These are phyloP conservation scores for Rhizopogon rudus DNA, from an alignment of 768 basidiomycete species.

Conservation along the genomic window DNA sequence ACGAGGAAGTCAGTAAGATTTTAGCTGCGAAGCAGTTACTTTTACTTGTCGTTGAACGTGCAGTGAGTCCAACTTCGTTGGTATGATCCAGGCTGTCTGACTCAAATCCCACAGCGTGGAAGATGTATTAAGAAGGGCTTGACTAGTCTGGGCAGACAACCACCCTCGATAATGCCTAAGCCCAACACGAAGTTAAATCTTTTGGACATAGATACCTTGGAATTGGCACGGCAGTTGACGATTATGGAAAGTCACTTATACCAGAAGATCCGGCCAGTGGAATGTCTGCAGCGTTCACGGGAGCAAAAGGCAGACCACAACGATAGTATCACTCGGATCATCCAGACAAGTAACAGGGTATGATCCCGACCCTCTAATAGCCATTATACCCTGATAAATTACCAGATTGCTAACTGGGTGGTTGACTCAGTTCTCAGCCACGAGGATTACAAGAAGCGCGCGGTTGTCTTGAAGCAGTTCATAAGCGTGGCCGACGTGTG, in stretches of 20 bases:
- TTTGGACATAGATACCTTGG: slow-evolving; percentile 81
- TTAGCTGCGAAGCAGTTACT: slow-evolving; percentile 73
- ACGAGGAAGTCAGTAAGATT: slow-evolving; percentile 59
- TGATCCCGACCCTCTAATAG: slow-evolving; percentile 12
- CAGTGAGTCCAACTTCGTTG: slow-evolving; percentile 44
- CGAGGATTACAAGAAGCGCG: slow-evolving; percentile 82
- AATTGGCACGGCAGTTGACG: slow-evolving; percentile 92
- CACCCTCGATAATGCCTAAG: slow-evolving; percentile 72
- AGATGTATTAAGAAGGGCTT: slow-evolving; percentile 56
- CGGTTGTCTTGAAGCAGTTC: slow-evolving; percentile 80
- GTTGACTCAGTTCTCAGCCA: slow-evolving; percentile 75
- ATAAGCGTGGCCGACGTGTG: slow-evolving; percentile 89
- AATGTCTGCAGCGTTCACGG: slow-evolving; percentile 82
- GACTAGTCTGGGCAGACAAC: slow-evolving; percentile 54
- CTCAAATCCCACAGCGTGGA: slow-evolving; percentile 32
- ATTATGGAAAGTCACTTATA: slow-evolving; percentile 86
- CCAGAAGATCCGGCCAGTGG: slow-evolving; percentile 83
- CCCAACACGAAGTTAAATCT: slow-evolving; percentile 70
- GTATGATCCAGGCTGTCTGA: slow-evolving; percentile 9
- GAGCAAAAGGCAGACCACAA: slow-evolving; percentile 68
- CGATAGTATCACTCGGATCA: slow-evolving; percentile 84
- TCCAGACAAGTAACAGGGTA: slow-evolving; percentile 84
- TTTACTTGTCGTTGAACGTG: slow-evolving; percentile 63
- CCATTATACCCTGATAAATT: slow-evolving; percentile 1
- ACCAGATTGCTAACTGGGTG: slow-evolving; percentile 90